Evolutionary conservation across 2,329 filamentous ascomycete species (phyloP).

Genomic region (Orbilia blumenaviensis): DNA sequence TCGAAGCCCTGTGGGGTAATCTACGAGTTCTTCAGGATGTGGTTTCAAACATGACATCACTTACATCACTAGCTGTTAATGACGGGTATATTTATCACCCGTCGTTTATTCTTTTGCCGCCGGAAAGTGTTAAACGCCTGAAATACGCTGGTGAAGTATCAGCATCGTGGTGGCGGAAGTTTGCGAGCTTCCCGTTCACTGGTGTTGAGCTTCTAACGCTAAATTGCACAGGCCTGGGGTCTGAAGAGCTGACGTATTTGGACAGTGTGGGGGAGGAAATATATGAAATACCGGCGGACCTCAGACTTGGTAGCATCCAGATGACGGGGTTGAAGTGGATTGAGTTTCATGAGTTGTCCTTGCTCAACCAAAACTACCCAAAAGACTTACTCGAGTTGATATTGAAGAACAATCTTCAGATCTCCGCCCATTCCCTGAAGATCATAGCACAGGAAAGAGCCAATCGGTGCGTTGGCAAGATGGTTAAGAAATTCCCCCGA

Average conservation of each 20-base stretch:
- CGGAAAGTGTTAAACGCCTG: neutral
- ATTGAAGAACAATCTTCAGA: neutral
- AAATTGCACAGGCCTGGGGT: neutral
- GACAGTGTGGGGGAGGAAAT: neutral
- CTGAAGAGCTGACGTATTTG: neutral
- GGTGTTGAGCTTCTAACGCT: neutral
- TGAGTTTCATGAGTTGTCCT: neutral
- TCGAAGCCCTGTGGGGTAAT: neutral
- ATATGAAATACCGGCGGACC: neutral
- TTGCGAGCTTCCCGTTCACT: neutral
- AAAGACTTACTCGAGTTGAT: neutral
- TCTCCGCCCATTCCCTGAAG: neutral
- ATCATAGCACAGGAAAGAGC: neutral
- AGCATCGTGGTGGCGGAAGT: neutral
- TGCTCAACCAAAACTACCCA: neutral
- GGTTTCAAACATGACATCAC: neutral
- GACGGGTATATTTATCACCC: neutral
- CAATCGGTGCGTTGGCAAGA: neutral
- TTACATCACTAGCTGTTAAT: neutral
- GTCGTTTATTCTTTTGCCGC: constrained; percentile 12
- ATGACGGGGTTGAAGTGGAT: neutral
- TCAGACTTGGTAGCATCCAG: neutral
- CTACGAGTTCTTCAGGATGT: neutral
- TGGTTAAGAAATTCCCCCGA: neutral
- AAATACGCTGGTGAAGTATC: neutral